Base-by-base conservation (phyloP, 208 protist genomes). In the Trichomonas gallinae region DNA sequence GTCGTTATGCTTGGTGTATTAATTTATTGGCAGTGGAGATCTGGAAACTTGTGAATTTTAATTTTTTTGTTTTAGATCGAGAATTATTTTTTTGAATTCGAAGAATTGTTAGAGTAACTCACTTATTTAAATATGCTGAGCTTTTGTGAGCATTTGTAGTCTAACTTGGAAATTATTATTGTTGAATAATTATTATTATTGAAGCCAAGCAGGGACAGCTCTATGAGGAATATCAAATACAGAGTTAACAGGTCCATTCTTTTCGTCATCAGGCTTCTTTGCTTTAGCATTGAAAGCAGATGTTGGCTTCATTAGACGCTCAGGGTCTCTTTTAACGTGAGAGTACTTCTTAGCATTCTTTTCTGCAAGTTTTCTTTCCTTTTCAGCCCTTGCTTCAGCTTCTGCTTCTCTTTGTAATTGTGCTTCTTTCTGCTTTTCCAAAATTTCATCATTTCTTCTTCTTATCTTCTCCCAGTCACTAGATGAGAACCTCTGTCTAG, bases 401-500 rank as follows among this genome's bases (percentile, higher is more conserved):
- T 89, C 38, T 89, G 10, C 40, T 48, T 89, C 83, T 36, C n/a
- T 0, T 89, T 44, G 40, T n/a, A 46, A 13, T n/a, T 46, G 34
- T 34, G 48, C 48, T 46, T 31, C 40, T 48, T 48, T 44, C 36
- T 46, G 36, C 17, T 46, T 89, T 48, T 89, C 83, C 48, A 15
- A 9, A n/a, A 40, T 40, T 89, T 89, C 83, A 46, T 44, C 40
- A 89, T 89, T 40, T 89, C 83, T 89, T 48, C 36, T 89, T 89
- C 83, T 89, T 44, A 89, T 89, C 48, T 17, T 89, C 17, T 89
- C 83, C 83, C 83, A 89, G 42, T 89, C 83, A 89, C n/a, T n/a
- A n/a, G 34, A 34, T 48, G 17, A 48, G 17, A 89, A 46, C 48
- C 36, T 89, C 23, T 89, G 83, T 48, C 48, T 89, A 23, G 81